Evolutionary conservation across 495 filamentous ascomycete species (phyloP).

Genomic region (Hypoxylon lienhwacheense): DNA sequence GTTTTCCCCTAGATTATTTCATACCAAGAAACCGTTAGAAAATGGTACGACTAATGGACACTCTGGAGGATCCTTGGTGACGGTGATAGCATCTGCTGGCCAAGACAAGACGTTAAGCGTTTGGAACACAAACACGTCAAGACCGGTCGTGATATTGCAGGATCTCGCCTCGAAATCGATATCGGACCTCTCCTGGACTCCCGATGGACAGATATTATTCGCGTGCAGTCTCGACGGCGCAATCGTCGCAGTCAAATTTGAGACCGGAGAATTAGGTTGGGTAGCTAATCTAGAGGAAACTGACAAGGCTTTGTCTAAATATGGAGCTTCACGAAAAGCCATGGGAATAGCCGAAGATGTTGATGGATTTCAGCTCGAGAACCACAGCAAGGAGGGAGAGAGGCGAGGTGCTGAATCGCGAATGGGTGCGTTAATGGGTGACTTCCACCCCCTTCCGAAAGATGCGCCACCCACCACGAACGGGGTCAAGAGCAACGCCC

Average conservation of each 20-base stretch:
- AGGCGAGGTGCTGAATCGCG: constrained; percentile 84
- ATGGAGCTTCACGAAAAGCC: constrained; percentile 79
- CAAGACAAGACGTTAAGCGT: constrained; percentile 94
- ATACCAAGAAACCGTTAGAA: constrained; percentile 63
- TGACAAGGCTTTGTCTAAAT: constrained; percentile 88
- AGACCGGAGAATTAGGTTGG: constrained; percentile 54
- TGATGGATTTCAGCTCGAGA: constrained; percentile 82
- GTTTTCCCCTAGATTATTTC: constrained; percentile 89
- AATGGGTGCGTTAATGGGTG: constrained; percentile 98
- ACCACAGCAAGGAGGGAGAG: constrained; percentile 88
- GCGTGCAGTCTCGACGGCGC: constrained; percentile 84
- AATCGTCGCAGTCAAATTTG: constrained; percentile 67
- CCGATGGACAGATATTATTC: constrained; percentile 85
- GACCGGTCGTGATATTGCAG: constrained; percentile 84
- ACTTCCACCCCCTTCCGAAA: constrained; percentile 53
- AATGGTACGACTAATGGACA: constrained; percentile 40
- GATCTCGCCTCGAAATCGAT: constrained; percentile 88
- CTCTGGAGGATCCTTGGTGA: constrained; percentile 61
- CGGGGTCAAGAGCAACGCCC: constrained; percentile 41
- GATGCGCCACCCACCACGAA: constrained; percentile 42
- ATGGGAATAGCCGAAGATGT: constrained; percentile 89
- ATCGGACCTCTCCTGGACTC: constrained; percentile 91
- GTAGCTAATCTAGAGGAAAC: constrained; percentile 76
- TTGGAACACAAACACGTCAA: constrained; percentile 93
- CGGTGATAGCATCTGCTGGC: constrained; percentile 93